phyloP scores from a whole-genome alignment of 2,329 filamentous ascomycete species.

The Parafenestella ontariensis region DNA sequence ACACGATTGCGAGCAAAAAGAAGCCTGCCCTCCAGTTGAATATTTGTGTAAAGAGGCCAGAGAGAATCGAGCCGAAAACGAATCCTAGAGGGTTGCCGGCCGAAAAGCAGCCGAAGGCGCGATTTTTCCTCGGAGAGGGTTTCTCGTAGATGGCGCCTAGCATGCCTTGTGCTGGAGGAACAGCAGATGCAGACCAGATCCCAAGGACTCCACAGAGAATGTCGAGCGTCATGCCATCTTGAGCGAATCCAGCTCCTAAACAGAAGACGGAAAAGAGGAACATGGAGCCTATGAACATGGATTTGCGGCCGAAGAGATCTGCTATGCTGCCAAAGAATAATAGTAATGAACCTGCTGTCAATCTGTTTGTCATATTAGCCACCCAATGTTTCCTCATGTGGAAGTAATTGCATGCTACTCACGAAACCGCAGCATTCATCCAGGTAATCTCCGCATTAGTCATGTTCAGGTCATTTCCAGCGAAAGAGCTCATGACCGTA shows the following conservation, averaged over 20 bases:
- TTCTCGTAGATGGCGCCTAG: constrained; percentile 69
- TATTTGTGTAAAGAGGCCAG: constrained; percentile 66
- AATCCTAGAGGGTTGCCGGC: constrained; percentile 66
- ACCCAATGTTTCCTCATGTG: background rate
- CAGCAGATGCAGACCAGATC: constrained; percentile 68
- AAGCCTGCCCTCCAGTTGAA: constrained; percentile 71
- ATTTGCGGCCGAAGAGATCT: constrained; percentile 70
- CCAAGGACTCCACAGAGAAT: constrained; percentile 70
- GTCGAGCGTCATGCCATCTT: constrained; percentile 65
- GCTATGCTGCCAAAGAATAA: constrained; percentile 71
- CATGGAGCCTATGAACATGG: constrained; percentile 67
- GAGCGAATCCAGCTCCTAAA: constrained; percentile 66
- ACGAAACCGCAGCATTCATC: constrained; percentile 69
- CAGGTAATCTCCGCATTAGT: constrained; percentile 71
- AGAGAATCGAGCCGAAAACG: constrained; percentile 65
- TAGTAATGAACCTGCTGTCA: constrained; percentile 70
- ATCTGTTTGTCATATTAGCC: constrained; percentile 41
- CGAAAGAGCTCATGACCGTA: constrained; percentile 68
- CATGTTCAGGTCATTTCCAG: constrained; percentile 67
- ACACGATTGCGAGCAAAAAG: constrained; percentile 69
- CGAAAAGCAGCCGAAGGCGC: constrained; percentile 68
- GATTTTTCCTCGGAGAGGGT: constrained; percentile 68
- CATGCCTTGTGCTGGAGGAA: constrained; percentile 69
- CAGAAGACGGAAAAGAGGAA: constrained; percentile 64
- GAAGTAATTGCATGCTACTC: constrained; percentile 28